Evolutionary conservation across 1,284 basidiomycete genomes (phyloP).

Genomic region (Trichosporon faecale): DNA sequence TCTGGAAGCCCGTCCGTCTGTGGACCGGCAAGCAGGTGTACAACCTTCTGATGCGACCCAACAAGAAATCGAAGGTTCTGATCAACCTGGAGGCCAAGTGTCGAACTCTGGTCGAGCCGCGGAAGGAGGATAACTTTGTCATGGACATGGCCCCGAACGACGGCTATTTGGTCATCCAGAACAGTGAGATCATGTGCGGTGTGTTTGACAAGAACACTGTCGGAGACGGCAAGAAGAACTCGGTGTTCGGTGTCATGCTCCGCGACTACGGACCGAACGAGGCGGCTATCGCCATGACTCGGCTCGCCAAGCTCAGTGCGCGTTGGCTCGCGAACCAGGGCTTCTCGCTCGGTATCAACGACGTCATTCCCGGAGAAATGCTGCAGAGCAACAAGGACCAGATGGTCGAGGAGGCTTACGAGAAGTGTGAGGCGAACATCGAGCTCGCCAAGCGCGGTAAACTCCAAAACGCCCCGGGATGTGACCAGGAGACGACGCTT

Average conservation of each 20-base stretch:
- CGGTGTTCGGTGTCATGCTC: slow-evolving; percentile 96
- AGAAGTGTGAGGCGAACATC: slow-evolving; percentile 82
- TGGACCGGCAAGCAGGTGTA: slow-evolving; percentile 99
- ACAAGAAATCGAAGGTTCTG: slow-evolving; percentile 73
- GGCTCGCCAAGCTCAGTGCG: slow-evolving; percentile 91
- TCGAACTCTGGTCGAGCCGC: slow-evolving; percentile 84
- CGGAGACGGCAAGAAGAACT: slow-evolving; percentile 98
- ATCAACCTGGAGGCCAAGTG: slow-evolving; percentile 98
- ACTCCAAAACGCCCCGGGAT: slow-evolving; percentile 93
- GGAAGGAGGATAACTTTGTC: slow-evolving; percentile 55
- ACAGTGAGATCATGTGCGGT: slow-evolving; percentile 99
- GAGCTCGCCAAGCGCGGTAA: slow-evolving; percentile 85
- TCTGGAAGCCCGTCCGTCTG: slow-evolving; percentile 85
- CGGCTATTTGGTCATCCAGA: slow-evolving; percentile 95
- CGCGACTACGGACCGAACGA: slow-evolving; percentile 95
- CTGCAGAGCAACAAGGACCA: slow-evolving; percentile 77
- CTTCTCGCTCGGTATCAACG: slow-evolving; percentile 97
- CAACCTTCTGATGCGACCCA: slow-evolving; percentile 93
- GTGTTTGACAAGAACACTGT: slow-evolving; percentile 99
- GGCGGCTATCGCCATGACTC: slow-evolving; percentile 93
- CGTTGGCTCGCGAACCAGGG: slow-evolving; percentile 95
- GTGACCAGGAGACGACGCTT: slow-evolving; percentile 93
- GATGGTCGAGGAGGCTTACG: slow-evolving; percentile 86
- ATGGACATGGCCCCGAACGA: slow-evolving; percentile 93
- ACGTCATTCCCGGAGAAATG: slow-evolving; percentile 90